Percentiles rank a stretch among this genome's conserved stretches.
Conservation (phyloP, 345 rosid genomes). For the Brassica incana region DNA sequence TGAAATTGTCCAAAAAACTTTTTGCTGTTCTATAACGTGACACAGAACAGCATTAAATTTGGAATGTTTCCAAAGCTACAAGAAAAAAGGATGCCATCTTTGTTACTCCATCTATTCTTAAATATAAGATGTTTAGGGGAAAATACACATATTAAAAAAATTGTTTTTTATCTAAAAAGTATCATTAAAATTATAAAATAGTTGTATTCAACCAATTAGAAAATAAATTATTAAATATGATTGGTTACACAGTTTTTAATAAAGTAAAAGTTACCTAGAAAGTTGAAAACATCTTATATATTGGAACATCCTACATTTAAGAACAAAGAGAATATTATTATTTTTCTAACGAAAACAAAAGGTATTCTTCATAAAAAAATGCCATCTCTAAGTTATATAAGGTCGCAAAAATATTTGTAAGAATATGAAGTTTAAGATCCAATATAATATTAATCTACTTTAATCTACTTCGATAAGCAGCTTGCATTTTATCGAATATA, state of each 20-base stretch:
- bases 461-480: neutral
- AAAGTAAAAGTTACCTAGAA: no score
- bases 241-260: no score
- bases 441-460: neutral
- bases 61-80: slow-evolving; percentile 13
- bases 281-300: no score
- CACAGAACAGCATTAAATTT: neutral
- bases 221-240: no score
- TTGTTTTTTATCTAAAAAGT: no score
- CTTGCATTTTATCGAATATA: neutral
- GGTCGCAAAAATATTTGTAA: neutral
- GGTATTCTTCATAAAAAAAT: neutral
- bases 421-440: neutral
- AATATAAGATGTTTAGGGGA: no score
- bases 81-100: neutral
- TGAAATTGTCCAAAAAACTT: neutral
- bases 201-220: no score
- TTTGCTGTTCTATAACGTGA: neutral
- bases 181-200: no score
- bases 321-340: no score
- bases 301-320: no score
- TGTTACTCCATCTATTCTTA: no score
- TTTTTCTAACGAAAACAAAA: neutral
- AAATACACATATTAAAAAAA: no score
- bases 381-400: neutral